Base-by-base conservation (phyloP, 257 asterid genomes). In the Forsythia viridissima region DNA sequence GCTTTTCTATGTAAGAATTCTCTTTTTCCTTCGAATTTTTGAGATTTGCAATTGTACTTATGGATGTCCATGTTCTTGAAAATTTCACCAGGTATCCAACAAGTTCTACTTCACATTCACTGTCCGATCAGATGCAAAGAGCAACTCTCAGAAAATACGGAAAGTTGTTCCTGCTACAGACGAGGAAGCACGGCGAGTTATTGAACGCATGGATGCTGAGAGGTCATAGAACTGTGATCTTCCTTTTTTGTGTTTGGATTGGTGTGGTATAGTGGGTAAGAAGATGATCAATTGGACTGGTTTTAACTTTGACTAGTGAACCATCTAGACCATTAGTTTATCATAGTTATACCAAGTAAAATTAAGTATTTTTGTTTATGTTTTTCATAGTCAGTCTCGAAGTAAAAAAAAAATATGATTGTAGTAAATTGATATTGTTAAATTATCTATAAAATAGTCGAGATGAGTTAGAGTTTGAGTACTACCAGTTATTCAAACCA, bases 71-170 rank as follows among this genome's bases (percentile, higher is more conserved):
- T 42, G 63, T 66, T 79, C 48, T 57, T 74, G 66, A 44, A n/a
- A 46, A 67, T 78, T 51, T 77, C 74, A 74, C 36, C 20, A 94
- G 98, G 97, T 94, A 21, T 94, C 98, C 44, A 93, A 91, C 79
- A 94, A 88, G 86, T 94, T 93, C 91, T 93, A 92, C 88, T 94
- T 94, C 90, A 93, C 98, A 65, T 94, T 88, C 87, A 86, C 90
- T 2, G 85, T 92, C 76, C 85, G 83, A 80, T 72, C 86, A 39
- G 92, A 91, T 30, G 93, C 94, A 34, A 78, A 83, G 76, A 84
- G 59, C 77, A 82, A 84, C 43, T 90, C 93, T 24, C 84, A 51
- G 66, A 88, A 75, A 80, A 87, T 94, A 40, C 88, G 97, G 34
- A 92, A 89, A 36, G 98, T 92, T 4, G 96, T 94, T 55, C 97